These are phyloP conservation scores for Candida multigemmis DNA, from an alignment of 805 yeast species.

Conservation along the genomic window DNA sequence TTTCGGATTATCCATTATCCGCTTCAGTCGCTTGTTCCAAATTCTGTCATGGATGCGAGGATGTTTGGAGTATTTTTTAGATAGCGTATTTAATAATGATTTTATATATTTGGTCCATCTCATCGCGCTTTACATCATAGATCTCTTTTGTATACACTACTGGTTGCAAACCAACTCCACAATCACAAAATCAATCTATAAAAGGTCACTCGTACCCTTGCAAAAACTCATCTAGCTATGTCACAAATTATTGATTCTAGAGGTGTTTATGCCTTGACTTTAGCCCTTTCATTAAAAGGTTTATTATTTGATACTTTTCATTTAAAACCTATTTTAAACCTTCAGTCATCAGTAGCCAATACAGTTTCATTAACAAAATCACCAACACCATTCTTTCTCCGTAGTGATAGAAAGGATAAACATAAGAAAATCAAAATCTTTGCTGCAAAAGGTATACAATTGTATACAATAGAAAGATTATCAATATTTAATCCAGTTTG, in stretches of 20 bases:
- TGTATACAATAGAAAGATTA: slow-evolving; percentile 44
- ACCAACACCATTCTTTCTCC: slow-evolving; percentile 35
- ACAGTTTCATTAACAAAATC: slow-evolving; percentile 29
- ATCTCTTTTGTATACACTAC: no score
- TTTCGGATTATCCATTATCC: slow-evolving; percentile 89
- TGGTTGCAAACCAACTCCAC: no score
- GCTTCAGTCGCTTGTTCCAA: slow-evolving; percentile 98
- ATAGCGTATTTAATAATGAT: slow-evolving; percentile 1
- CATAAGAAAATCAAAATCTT: slow-evolving; percentile 41
- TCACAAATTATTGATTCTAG: slow-evolving; percentile 33
- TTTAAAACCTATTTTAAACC: slow-evolving; percentile 26
- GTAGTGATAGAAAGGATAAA: slow-evolving; percentile 40
- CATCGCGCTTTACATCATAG: background rate
- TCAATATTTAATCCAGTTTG: slow-evolving; percentile 41
- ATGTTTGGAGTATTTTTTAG: slow-evolving; percentile 79
- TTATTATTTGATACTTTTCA: slow-evolving; percentile 34
- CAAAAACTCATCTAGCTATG: slow-evolving; percentile 6
- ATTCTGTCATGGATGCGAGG: slow-evolving; percentile 98
- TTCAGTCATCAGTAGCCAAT: slow-evolving; percentile 30
- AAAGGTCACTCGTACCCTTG: no score
- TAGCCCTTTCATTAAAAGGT: slow-evolving; percentile 29
- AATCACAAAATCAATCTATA: no score
- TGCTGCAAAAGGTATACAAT: slow-evolving; percentile 29
- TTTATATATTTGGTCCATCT: background rate
- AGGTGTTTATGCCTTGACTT: slow-evolving; percentile 35